A percentile compares a stretch with the other conserved stretches of the same genome.
phyloP scores from a whole-genome alignment of 805 yeast genomes.

The Pichia gijzeniarum region DNA sequence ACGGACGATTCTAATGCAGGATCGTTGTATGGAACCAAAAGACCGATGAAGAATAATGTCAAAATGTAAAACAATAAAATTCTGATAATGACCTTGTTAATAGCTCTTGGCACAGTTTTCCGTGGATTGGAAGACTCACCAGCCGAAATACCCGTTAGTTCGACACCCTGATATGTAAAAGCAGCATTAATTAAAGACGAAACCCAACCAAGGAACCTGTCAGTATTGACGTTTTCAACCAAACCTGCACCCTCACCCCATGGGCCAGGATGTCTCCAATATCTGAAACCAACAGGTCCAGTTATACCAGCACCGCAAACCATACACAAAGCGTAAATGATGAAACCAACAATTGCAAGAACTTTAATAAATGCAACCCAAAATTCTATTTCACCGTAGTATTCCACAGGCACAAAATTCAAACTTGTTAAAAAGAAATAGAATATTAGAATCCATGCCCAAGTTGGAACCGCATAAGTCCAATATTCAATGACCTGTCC shows the following conservation, averaged over 20 bases:
- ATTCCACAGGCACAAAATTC: slow-evolving; percentile 62
- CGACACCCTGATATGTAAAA: slow-evolving; percentile 79
- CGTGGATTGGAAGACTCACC: slow-evolving; percentile 70
- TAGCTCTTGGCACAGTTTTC: slow-evolving; percentile 65
- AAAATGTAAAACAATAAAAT: slow-evolving; percentile 59
- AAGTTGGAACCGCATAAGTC: slow-evolving; percentile 64
- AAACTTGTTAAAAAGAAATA: slow-evolving; percentile 47
- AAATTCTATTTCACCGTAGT: slow-evolving; percentile 70
- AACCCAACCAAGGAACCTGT: slow-evolving; percentile 63
- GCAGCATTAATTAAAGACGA: slow-evolving; percentile 65
- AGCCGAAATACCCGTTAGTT: slow-evolving; percentile 66
- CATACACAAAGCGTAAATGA: slow-evolving; percentile 60
- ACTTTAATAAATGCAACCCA: slow-evolving; percentile 68
- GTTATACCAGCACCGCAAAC: slow-evolving; percentile 66
- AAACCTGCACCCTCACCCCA: slow-evolving; percentile 55
- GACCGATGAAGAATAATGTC: slow-evolving; percentile 61
- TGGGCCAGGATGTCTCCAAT: slow-evolving; percentile 76
- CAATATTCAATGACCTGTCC: slow-evolving; percentile 62
- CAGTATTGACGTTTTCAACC: slow-evolving; percentile 43
- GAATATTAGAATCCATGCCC: slow-evolving; percentile 67
- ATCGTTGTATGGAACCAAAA: slow-evolving; percentile 65
- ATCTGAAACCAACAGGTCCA: slow-evolving; percentile 73
- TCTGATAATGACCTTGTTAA: slow-evolving; percentile 61
- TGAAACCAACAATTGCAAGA: slow-evolving; percentile 63
- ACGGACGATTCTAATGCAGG: slow-evolving; percentile 35